These are phyloP conservation scores for Aspergillus biplanus DNA, from an alignment of 495 filamentous ascomycete genomes.

Conservation along the genomic window DNA sequence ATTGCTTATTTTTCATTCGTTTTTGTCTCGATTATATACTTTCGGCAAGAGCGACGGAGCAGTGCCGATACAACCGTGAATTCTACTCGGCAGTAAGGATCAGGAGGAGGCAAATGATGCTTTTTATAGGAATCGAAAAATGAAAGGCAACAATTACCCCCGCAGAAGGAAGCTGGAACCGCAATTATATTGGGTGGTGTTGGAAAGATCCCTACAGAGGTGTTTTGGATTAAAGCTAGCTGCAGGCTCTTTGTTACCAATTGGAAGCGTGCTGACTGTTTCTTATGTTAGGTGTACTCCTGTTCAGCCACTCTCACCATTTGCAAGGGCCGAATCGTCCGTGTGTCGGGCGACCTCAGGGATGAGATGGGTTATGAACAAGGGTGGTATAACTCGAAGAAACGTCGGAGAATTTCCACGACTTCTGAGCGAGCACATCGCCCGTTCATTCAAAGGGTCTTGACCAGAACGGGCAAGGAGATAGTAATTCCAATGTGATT, in stretches of 20 bases:
- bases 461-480: slow-evolving; percentile 1
- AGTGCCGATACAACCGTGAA: no score
- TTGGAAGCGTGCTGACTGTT: background rate
- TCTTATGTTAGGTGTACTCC: background rate
- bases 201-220: background rate
- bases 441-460: background rate
- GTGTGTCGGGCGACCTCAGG: slow-evolving; percentile 9
- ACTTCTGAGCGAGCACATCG: background rate
- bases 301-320: background rate
- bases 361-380: slow-evolving; percentile 14
- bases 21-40: no score
- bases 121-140: background rate
- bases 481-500: background rate
- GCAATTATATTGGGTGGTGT: background rate
- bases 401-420: slow-evolving; percentile 11
- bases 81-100: background rate
- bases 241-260: background rate
- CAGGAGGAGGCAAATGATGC: background rate
- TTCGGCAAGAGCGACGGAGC: no score
- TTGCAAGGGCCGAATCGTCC: background rate
- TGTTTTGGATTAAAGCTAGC: background rate
- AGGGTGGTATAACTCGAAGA: slow-evolving; percentile 15
- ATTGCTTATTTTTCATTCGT: no score
- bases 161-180: background rate
- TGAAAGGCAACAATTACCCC: slow-evolving; percentile 1